A percentile compares a stretch with the other conserved stretches of the same genome.
These are phyloP conservation scores for Globisporangium parvum DNA, from an alignment of 352 stramenopile genomes.

Conservation along the genomic window DNA sequence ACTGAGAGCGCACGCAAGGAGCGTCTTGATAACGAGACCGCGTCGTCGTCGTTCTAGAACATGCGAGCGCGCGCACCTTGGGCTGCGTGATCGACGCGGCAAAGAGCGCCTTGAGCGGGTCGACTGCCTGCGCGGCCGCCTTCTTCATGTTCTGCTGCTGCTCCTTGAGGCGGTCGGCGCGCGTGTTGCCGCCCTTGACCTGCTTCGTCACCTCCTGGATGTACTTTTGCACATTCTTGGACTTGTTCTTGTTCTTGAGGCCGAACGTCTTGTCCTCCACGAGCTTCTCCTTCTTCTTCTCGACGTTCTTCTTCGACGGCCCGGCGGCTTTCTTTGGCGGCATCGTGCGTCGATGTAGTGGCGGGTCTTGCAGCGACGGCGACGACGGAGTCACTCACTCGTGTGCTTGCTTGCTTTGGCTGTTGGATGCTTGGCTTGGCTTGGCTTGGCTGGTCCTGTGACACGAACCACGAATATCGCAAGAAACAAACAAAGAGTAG, in stretches of 20 bases:
- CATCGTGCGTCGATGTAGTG: constrained; percentile 25
- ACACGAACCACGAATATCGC: no score
- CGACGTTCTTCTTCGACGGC: constrained; percentile 80
- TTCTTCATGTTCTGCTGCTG: constrained; percentile 73
- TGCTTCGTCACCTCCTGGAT: constrained; percentile 89
- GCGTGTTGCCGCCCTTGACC: constrained; percentile 76
- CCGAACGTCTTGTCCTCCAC: constrained; percentile 99
- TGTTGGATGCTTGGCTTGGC: no score
- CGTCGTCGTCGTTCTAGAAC: neutral
- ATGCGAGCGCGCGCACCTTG: constrained; percentile 46
- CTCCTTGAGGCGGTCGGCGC: constrained; percentile 73
- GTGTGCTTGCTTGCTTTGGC: no score
- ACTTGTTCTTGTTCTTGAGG: constrained; percentile 99
- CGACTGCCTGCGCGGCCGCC: constrained; percentile 49
- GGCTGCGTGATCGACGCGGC: constrained; percentile 83
- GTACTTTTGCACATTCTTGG: constrained; percentile 94
- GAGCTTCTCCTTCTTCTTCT: constrained; percentile 91
- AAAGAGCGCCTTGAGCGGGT: constrained; percentile 81
- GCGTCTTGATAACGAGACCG: constrained; percentile 7
- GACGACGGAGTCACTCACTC: no score
- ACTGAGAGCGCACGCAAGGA: neutral
- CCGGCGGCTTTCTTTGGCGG: constrained; percentile 66
- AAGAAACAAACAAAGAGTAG: no score
- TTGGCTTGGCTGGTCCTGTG: no score
- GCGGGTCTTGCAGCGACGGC: no score